These are phyloP conservation scores for Auricularia sp. DNA, from an alignment of 768 basidiomycete species.

Conservation along the genomic window DNA sequence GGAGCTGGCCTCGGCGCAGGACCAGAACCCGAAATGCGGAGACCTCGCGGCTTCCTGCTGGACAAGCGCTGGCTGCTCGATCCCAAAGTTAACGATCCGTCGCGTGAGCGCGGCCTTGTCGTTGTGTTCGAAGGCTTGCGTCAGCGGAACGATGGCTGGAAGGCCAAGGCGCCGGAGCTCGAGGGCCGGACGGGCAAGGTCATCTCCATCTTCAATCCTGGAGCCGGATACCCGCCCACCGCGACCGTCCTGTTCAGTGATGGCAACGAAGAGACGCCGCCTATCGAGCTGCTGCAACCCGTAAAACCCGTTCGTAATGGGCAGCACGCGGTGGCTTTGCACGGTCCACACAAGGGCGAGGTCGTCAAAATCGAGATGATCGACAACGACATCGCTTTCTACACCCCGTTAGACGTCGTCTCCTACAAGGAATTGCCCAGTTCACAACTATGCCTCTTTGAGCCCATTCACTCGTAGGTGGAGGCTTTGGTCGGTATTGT, in stretches of 20 bases:
- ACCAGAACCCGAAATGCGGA: slow-evolving; percentile 24
- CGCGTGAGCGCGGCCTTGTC: slow-evolving; percentile 3
- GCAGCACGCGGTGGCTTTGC: slow-evolving; percentile 42
- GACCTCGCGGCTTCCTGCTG: slow-evolving; percentile 15
- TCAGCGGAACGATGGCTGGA: slow-evolving; percentile 11
- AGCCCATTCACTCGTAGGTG: background rate
- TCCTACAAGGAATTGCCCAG: background rate
- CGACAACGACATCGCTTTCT: background rate
- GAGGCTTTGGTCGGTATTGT: no score
- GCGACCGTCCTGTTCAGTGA: slow-evolving; percentile 22
- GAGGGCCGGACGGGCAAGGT: slow-evolving; percentile 23
- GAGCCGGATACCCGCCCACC: slow-evolving; percentile 17
- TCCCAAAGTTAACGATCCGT: slow-evolving; percentile 1
- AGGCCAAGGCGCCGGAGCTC: slow-evolving; percentile 22
- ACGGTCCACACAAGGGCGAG: slow-evolving; percentile 33
- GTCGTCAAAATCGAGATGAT: background rate
- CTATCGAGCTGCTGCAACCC: slow-evolving; percentile 33
- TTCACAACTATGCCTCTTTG: background rate
- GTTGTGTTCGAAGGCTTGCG: slow-evolving; percentile 14
- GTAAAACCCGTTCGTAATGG: slow-evolving; percentile 29
- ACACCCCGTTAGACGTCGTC: background rate
- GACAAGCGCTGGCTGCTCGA: slow-evolving; percentile 17
- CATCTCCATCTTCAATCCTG: slow-evolving; percentile 17
- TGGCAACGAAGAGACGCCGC: slow-evolving; percentile 24
- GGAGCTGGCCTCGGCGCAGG: slow-evolving; percentile 29